Percentiles rank a stretch among this genome's conserved stretches.
phyloP scores from a whole-genome alignment of 139 green algal species.

The Chlorella sp. region DNA sequence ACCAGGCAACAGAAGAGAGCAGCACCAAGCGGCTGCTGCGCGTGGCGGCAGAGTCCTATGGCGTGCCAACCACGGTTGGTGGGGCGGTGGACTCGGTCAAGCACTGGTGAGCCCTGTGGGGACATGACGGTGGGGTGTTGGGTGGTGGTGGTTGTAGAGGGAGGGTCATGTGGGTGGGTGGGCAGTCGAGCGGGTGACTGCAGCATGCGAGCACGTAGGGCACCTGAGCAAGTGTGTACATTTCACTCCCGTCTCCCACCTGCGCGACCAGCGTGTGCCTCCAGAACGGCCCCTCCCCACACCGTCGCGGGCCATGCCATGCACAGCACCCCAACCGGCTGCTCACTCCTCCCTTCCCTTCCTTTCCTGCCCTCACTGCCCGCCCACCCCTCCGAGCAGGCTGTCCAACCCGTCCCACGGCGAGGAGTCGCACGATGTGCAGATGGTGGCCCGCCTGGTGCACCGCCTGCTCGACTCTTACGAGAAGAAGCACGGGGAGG shows the following conservation, averaged over 20 bases:
- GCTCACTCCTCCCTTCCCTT: neutral
- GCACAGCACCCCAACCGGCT: neutral
- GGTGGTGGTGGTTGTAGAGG: neutral
- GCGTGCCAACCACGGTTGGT: neutral
- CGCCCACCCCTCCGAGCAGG: neutral
- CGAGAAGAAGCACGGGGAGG: neutral
- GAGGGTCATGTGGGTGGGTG: neutral
- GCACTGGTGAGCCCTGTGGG: neutral
- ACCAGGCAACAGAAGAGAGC: neutral
- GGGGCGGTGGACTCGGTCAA: neutral
- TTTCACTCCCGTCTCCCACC: too few species aligned
- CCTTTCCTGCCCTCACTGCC: neutral
- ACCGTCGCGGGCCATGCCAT: too few species aligned
- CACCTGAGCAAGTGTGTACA: too few species aligned
- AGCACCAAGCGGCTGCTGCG: constrained; percentile 4
- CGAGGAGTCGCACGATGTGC: neutral
- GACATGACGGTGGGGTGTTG: too few species aligned
- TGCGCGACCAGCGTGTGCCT: too few species aligned
- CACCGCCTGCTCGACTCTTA: constrained; percentile 16
- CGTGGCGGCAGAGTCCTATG: neutral
- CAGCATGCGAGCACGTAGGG: neutral
- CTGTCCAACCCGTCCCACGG: neutral
- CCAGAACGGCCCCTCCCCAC: too few species aligned
- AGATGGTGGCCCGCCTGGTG: constrained; percentile 2
- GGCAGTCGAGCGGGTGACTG: neutral